Evolutionary conservation across 257 asterid species (phyloP).

Genomic region (Apocynum venetum): DNA sequence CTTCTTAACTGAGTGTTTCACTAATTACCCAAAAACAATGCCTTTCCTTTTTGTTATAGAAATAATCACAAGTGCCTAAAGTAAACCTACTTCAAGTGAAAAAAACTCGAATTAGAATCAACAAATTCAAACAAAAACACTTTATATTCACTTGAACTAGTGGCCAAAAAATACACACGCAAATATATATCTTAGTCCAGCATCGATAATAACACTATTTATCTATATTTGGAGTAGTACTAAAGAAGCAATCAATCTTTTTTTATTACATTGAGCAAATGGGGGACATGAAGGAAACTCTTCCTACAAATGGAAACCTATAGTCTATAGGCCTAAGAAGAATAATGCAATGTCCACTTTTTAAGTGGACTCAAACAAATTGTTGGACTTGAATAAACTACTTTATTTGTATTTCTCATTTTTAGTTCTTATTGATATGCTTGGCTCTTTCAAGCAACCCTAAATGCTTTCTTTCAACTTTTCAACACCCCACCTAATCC

Average conservation of each 20-base stretch:
- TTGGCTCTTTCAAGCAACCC: conserved; percentile 7
- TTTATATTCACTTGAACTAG: background rate
- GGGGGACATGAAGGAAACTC: background rate
- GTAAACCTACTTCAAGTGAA: background rate
- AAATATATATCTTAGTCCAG: background rate
- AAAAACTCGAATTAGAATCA: background rate
- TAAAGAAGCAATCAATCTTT: background rate
- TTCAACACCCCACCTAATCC: conserved; percentile 3
- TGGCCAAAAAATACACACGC: background rate
- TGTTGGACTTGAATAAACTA: background rate
- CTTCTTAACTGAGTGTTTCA: background rate
- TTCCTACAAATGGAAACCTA: background rate
- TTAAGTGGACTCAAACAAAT: conserved; percentile 4
- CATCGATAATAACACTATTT: background rate
- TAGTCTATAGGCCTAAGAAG: background rate
- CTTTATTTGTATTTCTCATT: conserved; percentile 2
- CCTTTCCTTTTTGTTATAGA: background rate
- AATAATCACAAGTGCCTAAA: background rate
- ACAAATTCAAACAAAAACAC: background rate
- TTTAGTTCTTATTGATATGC: conserved; percentile 4
- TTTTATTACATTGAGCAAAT: conserved; percentile 1
- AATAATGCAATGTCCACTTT: conserved; percentile 7
- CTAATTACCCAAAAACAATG: background rate
- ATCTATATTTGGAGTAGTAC: background rate
- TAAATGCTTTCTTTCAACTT: background rate